A percentile compares a stretch with the other conserved stretches of the same genome.
phyloP scores from a whole-genome alignment of 2,329 filamentous ascomycete species.

The Apiospora rasikravindrae region DNA sequence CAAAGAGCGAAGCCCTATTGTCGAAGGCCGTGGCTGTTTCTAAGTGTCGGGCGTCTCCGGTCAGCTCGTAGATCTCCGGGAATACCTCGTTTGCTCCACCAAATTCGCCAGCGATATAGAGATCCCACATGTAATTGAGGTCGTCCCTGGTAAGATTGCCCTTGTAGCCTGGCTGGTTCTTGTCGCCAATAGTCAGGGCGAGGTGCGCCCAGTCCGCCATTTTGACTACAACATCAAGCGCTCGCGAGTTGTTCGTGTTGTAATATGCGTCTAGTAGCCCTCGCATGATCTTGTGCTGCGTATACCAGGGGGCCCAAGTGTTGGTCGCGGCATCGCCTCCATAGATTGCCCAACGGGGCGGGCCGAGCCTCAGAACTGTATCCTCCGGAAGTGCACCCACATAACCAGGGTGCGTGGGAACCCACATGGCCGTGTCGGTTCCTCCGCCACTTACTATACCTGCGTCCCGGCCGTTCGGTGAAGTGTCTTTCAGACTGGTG shows the following conservation, averaged over 20 bases:
- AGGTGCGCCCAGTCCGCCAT: conserved; percentile 43
- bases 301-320: conserved; percentile 42
- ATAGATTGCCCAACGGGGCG: conserved; percentile 40
- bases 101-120: conserved; percentile 40
- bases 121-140: conserved; percentile 43
- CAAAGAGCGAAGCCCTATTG: conserved; percentile 40
- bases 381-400: conserved; percentile 40
- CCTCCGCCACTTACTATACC: conserved; percentile 24
- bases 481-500: conserved; percentile 26
- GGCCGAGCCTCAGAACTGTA: conserved; percentile 39
- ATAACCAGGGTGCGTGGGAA: conserved; percentile 39
- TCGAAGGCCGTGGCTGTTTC: conserved; percentile 39
- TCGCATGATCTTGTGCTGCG: conserved; percentile 42
- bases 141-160: conserved; percentile 39
- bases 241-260: conserved; percentile 40
- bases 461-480: conserved; percentile 27
- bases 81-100: conserved; percentile 41
- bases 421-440: conserved; percentile 31
- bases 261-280: conserved; percentile 42
- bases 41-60: conserved; percentile 35
- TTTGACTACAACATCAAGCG: conserved; percentile 34
- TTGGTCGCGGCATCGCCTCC: conserved; percentile 34
- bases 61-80: conserved; percentile 39
- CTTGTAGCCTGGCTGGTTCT: conserved; percentile 38
- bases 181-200: conserved; percentile 39